Percentiles rank a stretch among this genome's conserved stretches.
phyloP scores from a whole-genome alignment of 192 early-diverging fungal genomes.

The Coemansia sp. region DNA sequence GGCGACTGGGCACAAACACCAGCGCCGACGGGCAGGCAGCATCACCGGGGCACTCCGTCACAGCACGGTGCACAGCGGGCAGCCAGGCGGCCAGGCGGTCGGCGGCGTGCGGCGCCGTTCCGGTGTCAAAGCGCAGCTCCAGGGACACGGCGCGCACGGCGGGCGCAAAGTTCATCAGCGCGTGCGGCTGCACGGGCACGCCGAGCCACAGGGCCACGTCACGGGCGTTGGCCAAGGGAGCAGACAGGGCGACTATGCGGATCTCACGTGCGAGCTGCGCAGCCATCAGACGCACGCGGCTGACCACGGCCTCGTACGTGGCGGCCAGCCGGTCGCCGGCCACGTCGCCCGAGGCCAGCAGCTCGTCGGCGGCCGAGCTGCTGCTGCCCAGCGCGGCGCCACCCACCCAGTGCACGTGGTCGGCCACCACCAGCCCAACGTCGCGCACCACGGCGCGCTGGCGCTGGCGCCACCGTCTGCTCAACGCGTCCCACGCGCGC shows the following conservation, averaged over 20 bases:
- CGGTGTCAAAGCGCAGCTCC: slow-evolving; percentile 94
- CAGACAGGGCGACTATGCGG: slow-evolving; percentile 88
- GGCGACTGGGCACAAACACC: slow-evolving; percentile 90
- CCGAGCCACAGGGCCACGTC: slow-evolving; percentile 99
- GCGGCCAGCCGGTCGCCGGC: slow-evolving; percentile 63
- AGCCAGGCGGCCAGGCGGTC: slow-evolving; percentile 94
- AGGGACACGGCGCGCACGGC: slow-evolving; percentile 90
- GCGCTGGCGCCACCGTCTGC: slow-evolving; percentile 92
- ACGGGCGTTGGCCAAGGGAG: slow-evolving; percentile 93
- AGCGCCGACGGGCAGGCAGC: too few species aligned
- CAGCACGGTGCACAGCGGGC: slow-evolving; percentile 58
- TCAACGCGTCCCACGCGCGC: slow-evolving; percentile 90
- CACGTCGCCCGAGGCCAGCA: slow-evolving; percentile 67
- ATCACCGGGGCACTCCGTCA: too few species aligned
- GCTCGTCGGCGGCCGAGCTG: slow-evolving; percentile 63
- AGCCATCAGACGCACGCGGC: slow-evolving; percentile 90
- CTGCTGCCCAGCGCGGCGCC: slow-evolving; percentile 58
- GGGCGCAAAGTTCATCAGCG: slow-evolving; percentile 94
- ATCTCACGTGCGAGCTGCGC: slow-evolving; percentile 75
- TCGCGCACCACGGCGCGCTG: slow-evolving; percentile 91
- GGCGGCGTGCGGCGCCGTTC: slow-evolving; percentile 87
- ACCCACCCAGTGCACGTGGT: slow-evolving; percentile 93
- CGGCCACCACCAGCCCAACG: slow-evolving; percentile 84
- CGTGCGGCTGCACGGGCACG: slow-evolving; percentile 63
- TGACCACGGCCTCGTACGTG: slow-evolving; percentile 90